Conservation (phyloP, 1,284 basidiomycete genomes). For the Cryptococcus jaspeensis region DNA sequence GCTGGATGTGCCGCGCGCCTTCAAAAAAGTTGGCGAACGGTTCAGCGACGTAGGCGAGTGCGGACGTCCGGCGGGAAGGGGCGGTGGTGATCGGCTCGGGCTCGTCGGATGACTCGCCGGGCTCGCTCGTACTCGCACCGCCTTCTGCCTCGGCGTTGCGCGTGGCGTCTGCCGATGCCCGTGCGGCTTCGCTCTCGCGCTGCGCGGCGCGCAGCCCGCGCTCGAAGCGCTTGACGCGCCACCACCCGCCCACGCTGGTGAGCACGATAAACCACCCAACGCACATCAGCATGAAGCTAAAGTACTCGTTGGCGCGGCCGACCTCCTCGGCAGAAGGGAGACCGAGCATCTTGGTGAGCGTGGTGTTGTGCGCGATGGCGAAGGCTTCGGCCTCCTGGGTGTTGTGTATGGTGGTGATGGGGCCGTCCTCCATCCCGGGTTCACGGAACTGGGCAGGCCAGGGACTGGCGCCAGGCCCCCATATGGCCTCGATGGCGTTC, state of each 20-base stretch:
- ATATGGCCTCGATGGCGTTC: constrained; percentile 44
- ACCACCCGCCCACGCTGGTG: constrained; percentile 74
- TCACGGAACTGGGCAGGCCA: constrained; percentile 29
- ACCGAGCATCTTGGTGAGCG: constrained; percentile 36
- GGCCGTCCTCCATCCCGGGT: constrained; percentile 18
- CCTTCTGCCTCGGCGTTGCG: constrained; percentile 12
- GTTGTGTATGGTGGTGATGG: constrained; percentile 39
- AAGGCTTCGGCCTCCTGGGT: constrained; percentile 52
- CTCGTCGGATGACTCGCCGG: constrained; percentile 7
- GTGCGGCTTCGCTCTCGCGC: constrained; percentile 40
- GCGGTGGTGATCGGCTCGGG: constrained; percentile 11
- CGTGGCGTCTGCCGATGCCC: constrained; percentile 31
- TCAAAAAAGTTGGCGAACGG: constrained; percentile 33
- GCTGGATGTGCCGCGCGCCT: constrained; percentile 39
- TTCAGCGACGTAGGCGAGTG: constrained; percentile 38
- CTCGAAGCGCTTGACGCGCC: constrained; percentile 71
- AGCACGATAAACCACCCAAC: constrained; percentile 88
- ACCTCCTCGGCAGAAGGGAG: constrained; percentile 46
- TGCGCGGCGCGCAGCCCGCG: constrained; percentile 35
- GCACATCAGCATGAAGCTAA: constrained; percentile 87
- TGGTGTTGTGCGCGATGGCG: constrained; percentile 42
- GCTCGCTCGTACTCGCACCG: constrained; percentile 13
- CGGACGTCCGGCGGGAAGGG: constrained; percentile 7
- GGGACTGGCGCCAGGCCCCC: constrained; percentile 29
- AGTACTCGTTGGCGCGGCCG: constrained; percentile 66